Base-by-base conservation (phyloP, 2,329 filamentous ascomycete genomes). In the Cordyceps farinosa region DNA sequence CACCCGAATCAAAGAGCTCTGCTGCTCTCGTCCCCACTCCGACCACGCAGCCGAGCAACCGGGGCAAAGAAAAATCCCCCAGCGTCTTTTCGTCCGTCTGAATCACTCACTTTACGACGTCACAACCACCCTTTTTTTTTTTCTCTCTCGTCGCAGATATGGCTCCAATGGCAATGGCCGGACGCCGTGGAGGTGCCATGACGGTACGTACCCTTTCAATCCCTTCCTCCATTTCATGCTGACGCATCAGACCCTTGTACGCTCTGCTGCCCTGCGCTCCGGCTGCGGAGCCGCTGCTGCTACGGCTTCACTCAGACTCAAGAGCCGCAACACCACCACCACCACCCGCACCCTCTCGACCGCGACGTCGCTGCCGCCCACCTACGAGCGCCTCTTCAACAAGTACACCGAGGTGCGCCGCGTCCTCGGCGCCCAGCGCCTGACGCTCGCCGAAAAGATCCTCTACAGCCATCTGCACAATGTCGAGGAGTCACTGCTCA, bases 371-470 rank as follows among this genome's bases (percentile, higher is more conserved):
- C 78, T 84, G 48, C 80, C 83, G 22, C 90, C 92, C 53, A 91
- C 91, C 34, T 97, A 97, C 78, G 83, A 89, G 69, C 92, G 89
- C 77, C 89, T 97, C 58, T 84, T 93, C 73, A 84, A 84, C 71
- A 90, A 89, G 70, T 89, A 97, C 66, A 82, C 86, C 66, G 82
- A 92, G 73, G 93, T 97, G 38, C 83, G 84, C 60, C 84, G 85
- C 61, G 85, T 96, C 10, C 84, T 97, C 40, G 90, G 89, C 55
- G 70, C 77, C 64, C 79, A 81, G 68, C 80, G 82, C 62, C 85
- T 99, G 65, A 97, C 94, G 2, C 85, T 99, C 63, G 92, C 95
- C 67, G 95, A 99, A 79, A 99, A 99, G 85, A 97, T 99, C 71
- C 85, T 99, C 64, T 99, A 98, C 82, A 92, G 93, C 71, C 95